phyloP scores from a whole-genome alignment of 495 filamentous ascomycete genomes.

The Xylaria telfairii region DNA sequence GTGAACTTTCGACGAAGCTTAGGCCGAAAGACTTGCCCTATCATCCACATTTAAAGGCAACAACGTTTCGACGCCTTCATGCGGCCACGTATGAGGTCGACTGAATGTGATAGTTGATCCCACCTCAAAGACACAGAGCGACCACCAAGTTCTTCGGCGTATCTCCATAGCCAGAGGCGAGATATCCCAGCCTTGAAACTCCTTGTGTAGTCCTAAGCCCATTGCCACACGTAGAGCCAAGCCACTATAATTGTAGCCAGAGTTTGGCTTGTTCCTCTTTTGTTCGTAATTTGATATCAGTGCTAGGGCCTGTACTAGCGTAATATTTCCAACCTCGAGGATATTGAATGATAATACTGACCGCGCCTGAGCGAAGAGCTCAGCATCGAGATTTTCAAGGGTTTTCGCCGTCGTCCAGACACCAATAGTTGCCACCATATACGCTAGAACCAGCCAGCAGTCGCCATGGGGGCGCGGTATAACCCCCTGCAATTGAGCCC shows the following conservation, averaged over 20 bases:
- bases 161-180: conserved; percentile 51
- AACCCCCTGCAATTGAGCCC: conserved; percentile 60
- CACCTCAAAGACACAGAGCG: conserved; percentile 36
- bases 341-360: conserved; percentile 48
- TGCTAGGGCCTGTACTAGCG: conserved; percentile 57
- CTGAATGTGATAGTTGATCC: conserved; percentile 41
- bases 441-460: conserved; percentile 57
- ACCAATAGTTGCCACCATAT: conserved; percentile 57
- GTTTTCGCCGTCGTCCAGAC: conserved; percentile 58
- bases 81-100: conserved; percentile 52
- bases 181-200: conserved; percentile 61
- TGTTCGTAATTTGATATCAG: conserved; percentile 62
- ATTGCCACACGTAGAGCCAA: conserved; percentile 59
- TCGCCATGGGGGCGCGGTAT: conserved; percentile 55
- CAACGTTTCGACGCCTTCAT: conserved; percentile 55
- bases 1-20: not conserved
- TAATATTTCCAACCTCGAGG: conserved; percentile 61
- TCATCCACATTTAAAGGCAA: conserved; percentile 59
- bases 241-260: conserved; percentile 60
- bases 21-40: conserved; percentile 29
- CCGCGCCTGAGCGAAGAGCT: conserved; percentile 54
- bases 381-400: conserved; percentile 53
- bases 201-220: conserved; percentile 62
- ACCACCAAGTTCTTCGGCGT: conserved; percentile 38
- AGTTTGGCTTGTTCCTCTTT: conserved; percentile 62